Evolutionary conservation across 192 early-diverging fungal genomes (phyloP).

Genomic region (Anaeromyces robustus): DNA sequence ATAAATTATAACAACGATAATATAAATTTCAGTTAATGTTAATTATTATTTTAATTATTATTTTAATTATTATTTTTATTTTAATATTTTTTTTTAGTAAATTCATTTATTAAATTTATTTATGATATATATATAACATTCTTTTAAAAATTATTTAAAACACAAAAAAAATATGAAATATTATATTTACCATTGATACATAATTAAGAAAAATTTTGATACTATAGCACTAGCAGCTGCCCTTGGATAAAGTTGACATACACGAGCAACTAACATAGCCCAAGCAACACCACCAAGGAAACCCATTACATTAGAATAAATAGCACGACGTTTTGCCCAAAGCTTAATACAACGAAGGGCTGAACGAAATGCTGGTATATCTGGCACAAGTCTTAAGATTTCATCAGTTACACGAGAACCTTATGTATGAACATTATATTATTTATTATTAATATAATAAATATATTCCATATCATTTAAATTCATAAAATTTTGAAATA

Average conservation of each 20-base stretch:
- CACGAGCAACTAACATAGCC: slow-evolving; percentile 90
- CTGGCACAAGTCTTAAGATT: slow-evolving; percentile 83
- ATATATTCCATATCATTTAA: too few species aligned
- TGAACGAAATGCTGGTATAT: slow-evolving; percentile 72
- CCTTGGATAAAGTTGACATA: slow-evolving; percentile 93
- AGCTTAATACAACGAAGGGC: slow-evolving; percentile 87
- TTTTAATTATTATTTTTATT: too few species aligned
- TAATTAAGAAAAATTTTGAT: slow-evolving; percentile 72
- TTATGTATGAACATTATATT: background rate
- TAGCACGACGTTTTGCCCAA: slow-evolving; percentile 85
- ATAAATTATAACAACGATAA: too few species aligned
- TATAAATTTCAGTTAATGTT: too few species aligned
- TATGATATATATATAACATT: too few species aligned
- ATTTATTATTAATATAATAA: too few species aligned
- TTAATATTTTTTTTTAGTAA: too few species aligned
- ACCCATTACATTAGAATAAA: slow-evolving; percentile 94
- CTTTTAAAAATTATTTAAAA: too few species aligned
- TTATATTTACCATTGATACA: slow-evolving; percentile 50
- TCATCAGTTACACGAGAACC: slow-evolving; percentile 93
- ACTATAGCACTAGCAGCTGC: slow-evolving; percentile 78
- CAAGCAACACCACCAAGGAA: slow-evolving; percentile 98
- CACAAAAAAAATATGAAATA: background rate
- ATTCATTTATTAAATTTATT: too few species aligned
- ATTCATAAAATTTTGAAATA: too few species aligned
- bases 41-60: too few species aligned